These are phyloP conservation scores for Exsudoporus frostii DNA, from an alignment of 768 basidiomycete species.

Conservation along the genomic window DNA sequence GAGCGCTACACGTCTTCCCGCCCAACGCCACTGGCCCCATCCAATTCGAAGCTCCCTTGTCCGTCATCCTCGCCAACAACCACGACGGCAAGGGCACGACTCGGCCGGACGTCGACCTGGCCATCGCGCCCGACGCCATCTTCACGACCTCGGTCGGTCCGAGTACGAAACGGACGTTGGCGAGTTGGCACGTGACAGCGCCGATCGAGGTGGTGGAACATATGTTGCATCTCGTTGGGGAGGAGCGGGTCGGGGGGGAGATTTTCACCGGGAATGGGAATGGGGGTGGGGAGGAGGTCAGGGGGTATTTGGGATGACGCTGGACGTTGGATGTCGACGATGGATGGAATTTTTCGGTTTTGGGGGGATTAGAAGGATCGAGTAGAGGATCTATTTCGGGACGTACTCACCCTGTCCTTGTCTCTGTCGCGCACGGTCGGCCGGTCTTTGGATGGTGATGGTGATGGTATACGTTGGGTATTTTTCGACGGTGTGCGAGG, in stretches of 20 bases:
- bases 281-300: constrained; percentile 5
- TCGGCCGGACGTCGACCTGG: constrained; percentile 53
- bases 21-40: constrained; percentile 35
- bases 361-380: too few relatives aligned
- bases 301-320: too few relatives aligned
- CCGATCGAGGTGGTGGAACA: constrained; percentile 84
- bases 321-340: too few relatives aligned
- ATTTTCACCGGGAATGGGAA: background rate
- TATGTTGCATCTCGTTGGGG: constrained; percentile 61
- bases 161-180: constrained; percentile 83
- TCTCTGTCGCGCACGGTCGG: too few relatives aligned
- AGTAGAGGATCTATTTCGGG: too few relatives aligned
- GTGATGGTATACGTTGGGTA: too few relatives aligned
- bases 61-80: constrained; percentile 37
- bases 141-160: constrained; percentile 96
- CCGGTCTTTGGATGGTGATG: too few relatives aligned
- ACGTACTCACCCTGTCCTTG: too few relatives aligned
- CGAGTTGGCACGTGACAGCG: constrained; percentile 88
- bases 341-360: too few relatives aligned
- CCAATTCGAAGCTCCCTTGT: constrained; percentile 57
- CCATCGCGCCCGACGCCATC: constrained; percentile 62
- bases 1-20: constrained; percentile 68
- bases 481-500: too few relatives aligned
- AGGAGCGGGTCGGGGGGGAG: constrained; percentile 12
- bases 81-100: constrained; percentile 13